Base-by-base conservation (phyloP, 2,329 filamentous ascomycete genomes). In the Cercospora sojina region DNA sequence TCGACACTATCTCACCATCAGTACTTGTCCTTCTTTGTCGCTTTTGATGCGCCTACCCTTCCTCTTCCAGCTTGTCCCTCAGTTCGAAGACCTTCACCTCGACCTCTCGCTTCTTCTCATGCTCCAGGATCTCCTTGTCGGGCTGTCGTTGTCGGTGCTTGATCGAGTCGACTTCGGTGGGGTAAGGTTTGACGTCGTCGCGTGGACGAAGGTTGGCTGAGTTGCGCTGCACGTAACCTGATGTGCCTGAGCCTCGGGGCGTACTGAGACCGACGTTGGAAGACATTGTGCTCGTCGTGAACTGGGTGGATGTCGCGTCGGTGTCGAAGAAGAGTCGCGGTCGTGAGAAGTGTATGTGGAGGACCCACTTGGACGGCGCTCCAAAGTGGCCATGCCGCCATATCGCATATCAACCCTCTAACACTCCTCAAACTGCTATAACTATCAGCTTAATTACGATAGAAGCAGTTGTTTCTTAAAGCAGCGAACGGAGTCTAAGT, bases 191-290 rank as follows among this genome's bases (percentile, higher is more conserved):
- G 66, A 83, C 85, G 74, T 88, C 86, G 81, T 96, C 92, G 80
- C 94, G 93, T 31, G 91, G 93, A 77, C 86, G 88, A 73, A 97
- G 88, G 77, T 94, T 89, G 18, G 95, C 95, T 38, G 93, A 88
- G 82, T 98, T 99, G 79, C 93, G 92, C 81, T 98, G 94, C 64
- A 99, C 94, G 79, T 98, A 98, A 77, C 95, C 95, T 0, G 94
- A 98, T 65, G 95, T 99, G 57, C 95, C 95, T 77, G 91, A 96
- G 72, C 95, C 95, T 75, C 95, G 90, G 3, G 95, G 95, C 4
- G 95, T 99, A 65, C 90, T 89, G 74, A 99, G 92, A 65, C 95
- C 96, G 76, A 99, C 95, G 82, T 99, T 99, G 72, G 95, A 93
- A 67, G 93, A 95, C 95, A 98, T 98, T 51, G 23, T n/a, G 41